Conservation (phyloP, 352 stramenopile species). For the Bremia lactucae region DNA sequence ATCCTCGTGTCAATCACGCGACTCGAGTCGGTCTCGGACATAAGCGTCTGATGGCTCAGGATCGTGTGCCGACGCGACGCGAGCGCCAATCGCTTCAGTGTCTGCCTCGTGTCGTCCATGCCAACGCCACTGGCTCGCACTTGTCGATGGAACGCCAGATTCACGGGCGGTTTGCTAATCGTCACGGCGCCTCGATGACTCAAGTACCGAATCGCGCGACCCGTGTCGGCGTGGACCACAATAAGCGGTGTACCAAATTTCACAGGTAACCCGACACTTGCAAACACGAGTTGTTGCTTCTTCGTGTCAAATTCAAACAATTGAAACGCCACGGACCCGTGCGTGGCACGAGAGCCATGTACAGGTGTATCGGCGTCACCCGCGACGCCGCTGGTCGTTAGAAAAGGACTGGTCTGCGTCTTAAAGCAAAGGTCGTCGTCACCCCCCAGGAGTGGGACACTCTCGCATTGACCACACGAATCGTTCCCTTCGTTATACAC, state of each 20-base stretch:
- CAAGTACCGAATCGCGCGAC: conserved; percentile 50
- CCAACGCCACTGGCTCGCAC: conserved; percentile 37
- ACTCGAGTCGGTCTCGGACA: too few relatives aligned
- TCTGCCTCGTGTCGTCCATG: conserved; percentile 39
- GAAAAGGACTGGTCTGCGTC: conserved; percentile 6
- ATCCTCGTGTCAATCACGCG: too few relatives aligned
- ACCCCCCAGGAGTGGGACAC: conserved; percentile 10
- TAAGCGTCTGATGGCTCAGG: too few relatives aligned
- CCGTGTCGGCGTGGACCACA: conserved; percentile 51
- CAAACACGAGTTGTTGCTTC: conserved; percentile 39
- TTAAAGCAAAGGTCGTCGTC: conserved; percentile 2
- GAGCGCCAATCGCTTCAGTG: too few relatives aligned
- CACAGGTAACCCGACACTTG: conserved; percentile 43
- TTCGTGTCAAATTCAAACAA: conserved; percentile 55
- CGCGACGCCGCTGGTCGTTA: conserved; percentile 14
- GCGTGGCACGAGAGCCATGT: conserved; percentile 3
- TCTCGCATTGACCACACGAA: too few relatives aligned
- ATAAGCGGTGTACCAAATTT: conserved; percentile 43
- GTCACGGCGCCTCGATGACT: conserved; percentile 50
- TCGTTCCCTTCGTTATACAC: conserved; percentile 34
- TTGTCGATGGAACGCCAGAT: conserved; percentile 49
- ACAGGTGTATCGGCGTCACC: conserved; percentile 12
- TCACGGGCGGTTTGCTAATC: conserved; percentile 54
- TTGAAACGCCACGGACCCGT: conserved; percentile 49
- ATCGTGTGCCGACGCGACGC: too few relatives aligned